Conservation (phyloP, 192 early-diverging fungal genomes). For the Allomyces macrogynus region DNA sequence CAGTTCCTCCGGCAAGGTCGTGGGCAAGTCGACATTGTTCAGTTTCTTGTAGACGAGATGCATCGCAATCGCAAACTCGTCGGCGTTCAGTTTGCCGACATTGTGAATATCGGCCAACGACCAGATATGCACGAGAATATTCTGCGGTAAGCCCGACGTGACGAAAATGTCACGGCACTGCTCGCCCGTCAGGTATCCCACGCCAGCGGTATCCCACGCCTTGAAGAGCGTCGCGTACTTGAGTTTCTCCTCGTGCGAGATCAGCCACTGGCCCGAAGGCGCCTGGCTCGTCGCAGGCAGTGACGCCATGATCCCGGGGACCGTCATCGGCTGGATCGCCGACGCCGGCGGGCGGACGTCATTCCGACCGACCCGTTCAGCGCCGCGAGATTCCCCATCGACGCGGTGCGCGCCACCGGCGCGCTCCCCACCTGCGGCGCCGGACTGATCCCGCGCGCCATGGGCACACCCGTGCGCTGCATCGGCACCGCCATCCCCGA, state of each 20-base stretch:
- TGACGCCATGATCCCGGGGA: not conserved
- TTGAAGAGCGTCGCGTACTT: constrained; percentile 47
- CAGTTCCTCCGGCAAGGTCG: constrained; percentile 56
- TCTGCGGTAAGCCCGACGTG: constrained; percentile 45
- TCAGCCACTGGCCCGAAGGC: constrained; percentile 15
- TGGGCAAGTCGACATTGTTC: constrained; percentile 61
- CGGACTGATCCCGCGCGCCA: not conserved
- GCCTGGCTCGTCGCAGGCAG: not conserved
- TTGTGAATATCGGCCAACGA: constrained; percentile 56
- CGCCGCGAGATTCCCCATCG: not conserved
- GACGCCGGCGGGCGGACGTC: too few species aligned
- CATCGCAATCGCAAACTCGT: constrained; percentile 96
- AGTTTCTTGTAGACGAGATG: constrained; percentile 79
- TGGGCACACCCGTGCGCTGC: not conserved
- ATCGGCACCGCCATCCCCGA: not conserved
- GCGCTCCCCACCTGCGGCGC: not conserved
- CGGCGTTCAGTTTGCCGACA: constrained; percentile 70
- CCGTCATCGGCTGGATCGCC: not conserved
- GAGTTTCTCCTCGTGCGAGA: constrained; percentile 29
- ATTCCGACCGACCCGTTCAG: too few species aligned
- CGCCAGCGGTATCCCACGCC: constrained; percentile 44
- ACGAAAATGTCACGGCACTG: constrained; percentile 49
- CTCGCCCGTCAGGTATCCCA: constrained; percentile 50
- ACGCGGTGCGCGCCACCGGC: not conserved
- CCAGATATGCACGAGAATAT: constrained; percentile 60